Evolutionary conservation across 2,329 filamentous ascomycete species (phyloP).

Genomic region (Phoma herbarum): DNA sequence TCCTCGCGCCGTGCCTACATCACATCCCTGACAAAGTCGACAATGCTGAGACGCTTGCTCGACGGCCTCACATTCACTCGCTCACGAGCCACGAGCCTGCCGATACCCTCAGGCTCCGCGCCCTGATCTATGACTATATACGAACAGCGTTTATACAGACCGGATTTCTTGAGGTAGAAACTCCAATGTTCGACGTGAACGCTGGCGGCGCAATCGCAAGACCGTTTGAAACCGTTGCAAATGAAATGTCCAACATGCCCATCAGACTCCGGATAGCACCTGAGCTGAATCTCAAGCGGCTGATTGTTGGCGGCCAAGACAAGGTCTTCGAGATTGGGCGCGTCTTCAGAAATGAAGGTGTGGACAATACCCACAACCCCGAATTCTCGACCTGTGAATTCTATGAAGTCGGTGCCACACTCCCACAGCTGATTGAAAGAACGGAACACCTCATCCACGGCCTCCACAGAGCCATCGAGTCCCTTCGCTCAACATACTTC

Average conservation of each 20-base stretch:
- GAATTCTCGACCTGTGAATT: conserved; percentile 57
- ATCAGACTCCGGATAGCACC: conserved; percentile 88
- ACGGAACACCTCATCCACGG: conserved; percentile 75
- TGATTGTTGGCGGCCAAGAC: conserved; percentile 88
- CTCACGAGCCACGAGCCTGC: conserved; percentile 75
- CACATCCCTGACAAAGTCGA: conserved; percentile 76
- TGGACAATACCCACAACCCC: conserved; percentile 80
- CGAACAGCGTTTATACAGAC: conserved; percentile 75
- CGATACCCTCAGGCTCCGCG: conserved; percentile 77
- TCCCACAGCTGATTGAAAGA: conserved; percentile 75
- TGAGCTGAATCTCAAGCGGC: conserved; percentile 91
- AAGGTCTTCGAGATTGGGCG: conserved; percentile 93
- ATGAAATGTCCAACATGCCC: conserved; percentile 75
- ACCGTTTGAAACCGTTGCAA: conserved; percentile 82
- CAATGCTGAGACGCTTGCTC: conserved; percentile 75
- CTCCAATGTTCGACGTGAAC: conserved; percentile 82
- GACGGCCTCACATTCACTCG: conserved; percentile 85
- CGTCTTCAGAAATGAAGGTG: conserved; percentile 89
- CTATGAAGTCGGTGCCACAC: conserved; percentile 57
- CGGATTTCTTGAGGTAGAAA: conserved; percentile 86
- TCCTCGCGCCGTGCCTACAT: conserved; percentile 81
- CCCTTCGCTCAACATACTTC: conserved; percentile 56
- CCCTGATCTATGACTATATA: conserved; percentile 76
- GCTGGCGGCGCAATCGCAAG: conserved; percentile 89
- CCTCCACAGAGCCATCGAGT: conserved; percentile 46